A percentile compares a stretch with the other conserved stretches of the same genome.
Conservation (phyloP, 768 basidiomycete species). For the Hypholoma fasciculare region DNA sequence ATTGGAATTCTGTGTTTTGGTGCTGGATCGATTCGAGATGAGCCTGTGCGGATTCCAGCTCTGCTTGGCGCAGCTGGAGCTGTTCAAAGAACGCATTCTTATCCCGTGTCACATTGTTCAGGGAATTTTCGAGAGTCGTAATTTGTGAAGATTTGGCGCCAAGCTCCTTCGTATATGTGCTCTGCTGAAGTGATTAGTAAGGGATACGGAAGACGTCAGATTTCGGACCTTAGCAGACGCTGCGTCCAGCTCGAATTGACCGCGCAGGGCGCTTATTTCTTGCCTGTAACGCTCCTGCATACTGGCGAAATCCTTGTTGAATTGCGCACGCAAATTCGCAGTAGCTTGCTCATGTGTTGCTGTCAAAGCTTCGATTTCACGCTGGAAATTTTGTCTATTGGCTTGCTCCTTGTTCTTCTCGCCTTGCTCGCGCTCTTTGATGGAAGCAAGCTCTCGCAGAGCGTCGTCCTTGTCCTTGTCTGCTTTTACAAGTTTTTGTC, state of each 20-base stretch:
- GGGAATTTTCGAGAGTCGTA: slow-evolving; percentile 64
- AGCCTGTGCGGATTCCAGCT: slow-evolving; percentile 80
- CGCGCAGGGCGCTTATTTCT: slow-evolving; percentile 63
- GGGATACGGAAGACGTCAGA: background rate
- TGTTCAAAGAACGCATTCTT: slow-evolving; percentile 85
- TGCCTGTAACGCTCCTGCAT: slow-evolving; percentile 72
- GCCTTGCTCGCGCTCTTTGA: slow-evolving; percentile 54
- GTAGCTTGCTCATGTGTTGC: slow-evolving; percentile 64
- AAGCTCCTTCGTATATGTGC: slow-evolving; percentile 67
- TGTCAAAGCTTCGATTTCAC: slow-evolving; percentile 62
- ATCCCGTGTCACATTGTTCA: slow-evolving; percentile 69
- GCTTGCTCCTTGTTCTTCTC: slow-evolving; percentile 56
- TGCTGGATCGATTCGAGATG: slow-evolving; percentile 75
- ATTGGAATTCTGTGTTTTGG: slow-evolving; percentile 82
- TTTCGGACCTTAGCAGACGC: slow-evolving; percentile 66
- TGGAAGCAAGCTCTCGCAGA: slow-evolving; percentile 50
- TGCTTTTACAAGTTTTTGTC: slow-evolving; percentile 94
- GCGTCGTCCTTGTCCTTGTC: slow-evolving; percentile 92
- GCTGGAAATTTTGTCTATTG: slow-evolving; percentile 55
- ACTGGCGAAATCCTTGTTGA: slow-evolving; percentile 67
- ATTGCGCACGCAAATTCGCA: slow-evolving; percentile 59
- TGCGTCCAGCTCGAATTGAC: slow-evolving; percentile 77
- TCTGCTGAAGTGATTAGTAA: slow-evolving; percentile 39
- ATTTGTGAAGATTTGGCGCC: slow-evolving; percentile 62
- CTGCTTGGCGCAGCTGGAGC: slow-evolving; percentile 85